These are phyloP conservation scores for Saccharomycopsis sp. DNA, from an alignment of 805 yeast species.

Conservation along the genomic window DNA sequence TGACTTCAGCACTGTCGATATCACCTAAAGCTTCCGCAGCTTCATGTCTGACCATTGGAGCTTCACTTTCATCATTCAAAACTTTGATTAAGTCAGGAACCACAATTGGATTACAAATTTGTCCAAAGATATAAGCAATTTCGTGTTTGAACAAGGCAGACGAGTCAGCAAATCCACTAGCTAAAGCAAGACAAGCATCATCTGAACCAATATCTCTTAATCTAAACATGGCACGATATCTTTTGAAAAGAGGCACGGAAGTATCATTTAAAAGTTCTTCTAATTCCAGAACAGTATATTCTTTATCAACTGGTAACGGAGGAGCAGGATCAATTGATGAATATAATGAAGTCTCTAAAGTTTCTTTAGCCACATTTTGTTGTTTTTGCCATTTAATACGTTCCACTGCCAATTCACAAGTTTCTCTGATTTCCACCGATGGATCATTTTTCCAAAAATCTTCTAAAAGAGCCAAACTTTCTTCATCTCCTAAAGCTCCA, in stretches of 20 bases:
- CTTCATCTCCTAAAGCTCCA: slow-evolving; percentile 85
- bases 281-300: slow-evolving; percentile 55
- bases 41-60: slow-evolving; percentile 99
- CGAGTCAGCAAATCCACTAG: slow-evolving; percentile 80
- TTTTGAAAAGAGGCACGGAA: slow-evolving; percentile 69
- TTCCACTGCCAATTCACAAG: slow-evolving; percentile 94
- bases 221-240: slow-evolving; percentile 98
- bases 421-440: slow-evolving; percentile 80
- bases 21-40: slow-evolving; percentile 98
- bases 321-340: slow-evolving; percentile 97
- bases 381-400: slow-evolving; percentile 90
- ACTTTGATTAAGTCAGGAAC: slow-evolving; percentile 83
- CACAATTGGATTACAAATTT: slow-evolving; percentile 84
- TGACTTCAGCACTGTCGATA: slow-evolving; percentile 90
- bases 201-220: slow-evolving; percentile 88
- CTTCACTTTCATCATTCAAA: slow-evolving; percentile 66
- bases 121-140: slow-evolving; percentile 97
- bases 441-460: slow-evolving; percentile 66
- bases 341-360: slow-evolving; percentile 65
- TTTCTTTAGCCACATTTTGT: slow-evolving; percentile 37
- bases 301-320: slow-evolving; percentile 63
- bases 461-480: slow-evolving; percentile 55
- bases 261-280: slow-evolving; percentile 66
- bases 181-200: slow-evolving; percentile 88
- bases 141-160: slow-evolving; percentile 96